Evolutionary conservation across 495 filamentous ascomycete species (phyloP), one percentile per base, ranked within the genome.

Genomic region (Trypethelium eluteriae): DNA sequence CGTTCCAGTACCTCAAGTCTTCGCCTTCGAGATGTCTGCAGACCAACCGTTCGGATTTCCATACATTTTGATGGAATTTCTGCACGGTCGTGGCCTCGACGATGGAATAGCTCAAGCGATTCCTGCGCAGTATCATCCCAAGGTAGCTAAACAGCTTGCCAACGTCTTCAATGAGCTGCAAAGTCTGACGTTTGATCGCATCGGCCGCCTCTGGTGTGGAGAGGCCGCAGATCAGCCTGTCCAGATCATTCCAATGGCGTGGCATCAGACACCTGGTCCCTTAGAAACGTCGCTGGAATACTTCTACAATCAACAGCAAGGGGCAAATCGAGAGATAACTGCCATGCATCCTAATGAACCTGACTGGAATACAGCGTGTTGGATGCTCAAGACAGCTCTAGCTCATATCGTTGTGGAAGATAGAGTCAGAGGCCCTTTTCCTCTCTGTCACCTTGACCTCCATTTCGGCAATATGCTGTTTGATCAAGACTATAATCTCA

Each of bases 371-470:
- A 25, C 41, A 65, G 44, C 63, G 38, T 38, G 46, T 53, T 50
- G 46, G 44, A 61, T 67, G 62, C 66, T 67, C 44, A 67, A 67
- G 64, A 67, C 61, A n/a, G 66, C 66, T 67, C 41, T 67, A 57
- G 59, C 66, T 36, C 59, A 67, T 2, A 67, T 50, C 66, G 44
- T 67, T 49, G 53, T 67, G 25, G 66, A 63, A 63, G 66, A 67
- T 63, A 63, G 66, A 67, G 41, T 67, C 32, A 57, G 59, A 53
- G 66, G 66, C 59, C 66, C 59, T 14, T 67, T 67, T 39, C 64
- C 64, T 25, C 64, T 66, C 9, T 66, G 50, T 35, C 64, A 62
- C 38, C 64, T 66, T 32, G 50, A 66, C 64, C 64, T 62, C 53
- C 64, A 66, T 44, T 62, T 7, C 41, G 66, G 62, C 32, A 63